Conservation (phyloP, 2,329 filamentous ascomycete genomes). For the Exserohilum rostratum region DNA sequence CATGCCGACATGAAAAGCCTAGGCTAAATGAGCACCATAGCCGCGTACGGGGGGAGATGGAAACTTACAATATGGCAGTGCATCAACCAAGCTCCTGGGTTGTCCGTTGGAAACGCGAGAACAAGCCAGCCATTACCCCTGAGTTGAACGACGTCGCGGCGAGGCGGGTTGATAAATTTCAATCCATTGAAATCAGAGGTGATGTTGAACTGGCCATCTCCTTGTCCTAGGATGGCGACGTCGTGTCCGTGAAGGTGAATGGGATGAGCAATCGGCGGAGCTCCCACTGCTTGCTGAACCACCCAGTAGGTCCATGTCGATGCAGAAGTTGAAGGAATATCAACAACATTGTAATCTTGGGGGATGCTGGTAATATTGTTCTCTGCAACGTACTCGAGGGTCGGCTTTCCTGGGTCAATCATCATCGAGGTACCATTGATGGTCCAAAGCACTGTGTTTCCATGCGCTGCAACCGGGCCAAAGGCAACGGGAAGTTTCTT, state of each 20-base stretch:
- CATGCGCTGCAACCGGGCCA: conserved; percentile 35
- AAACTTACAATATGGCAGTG: conserved; percentile 32
- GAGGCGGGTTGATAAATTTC: conserved; percentile 43
- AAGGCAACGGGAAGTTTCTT: conserved; percentile 38
- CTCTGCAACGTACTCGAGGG: conserved; percentile 52
- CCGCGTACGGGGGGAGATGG: background rate
- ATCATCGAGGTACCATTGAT: conserved; percentile 55
- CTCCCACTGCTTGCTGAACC: conserved; percentile 49
- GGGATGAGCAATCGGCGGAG: conserved; percentile 46
- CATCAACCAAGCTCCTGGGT: conserved; percentile 54
- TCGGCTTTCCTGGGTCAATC: conserved; percentile 57
- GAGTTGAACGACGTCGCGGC: conserved; percentile 44
- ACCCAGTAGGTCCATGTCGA: conserved; percentile 55
- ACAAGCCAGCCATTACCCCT: conserved; percentile 51
- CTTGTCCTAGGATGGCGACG: conserved; percentile 27
- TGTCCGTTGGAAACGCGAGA: conserved; percentile 57
- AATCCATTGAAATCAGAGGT: conserved; percentile 28
- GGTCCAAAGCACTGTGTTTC: conserved; percentile 41
- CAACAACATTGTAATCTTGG: conserved; percentile 50
- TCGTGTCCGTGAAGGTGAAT: conserved; percentile 42
- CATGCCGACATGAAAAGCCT: conserved; percentile 37
- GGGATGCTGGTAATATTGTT: conserved; percentile 51
- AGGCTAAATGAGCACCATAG: background rate
- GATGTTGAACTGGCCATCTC: conserved; percentile 42
- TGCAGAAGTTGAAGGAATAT: conserved; percentile 40